phyloP scores from a whole-genome alignment of 108 stramenopile species.

The Aurantiochytrium sp. region DNA sequence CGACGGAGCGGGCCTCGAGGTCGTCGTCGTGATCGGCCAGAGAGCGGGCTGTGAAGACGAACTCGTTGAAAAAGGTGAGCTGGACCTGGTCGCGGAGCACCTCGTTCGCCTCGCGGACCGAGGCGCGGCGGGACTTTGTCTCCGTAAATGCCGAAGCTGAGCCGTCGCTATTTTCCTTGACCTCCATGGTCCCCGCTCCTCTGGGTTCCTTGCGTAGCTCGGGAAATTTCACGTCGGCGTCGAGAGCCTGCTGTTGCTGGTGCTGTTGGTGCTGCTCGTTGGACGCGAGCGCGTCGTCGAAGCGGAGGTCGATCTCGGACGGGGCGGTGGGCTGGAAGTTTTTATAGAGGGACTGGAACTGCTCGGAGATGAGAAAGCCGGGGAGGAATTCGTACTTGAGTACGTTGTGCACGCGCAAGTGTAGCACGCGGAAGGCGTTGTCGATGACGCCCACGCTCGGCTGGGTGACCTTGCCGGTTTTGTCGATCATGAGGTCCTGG shows the following conservation, averaged over 20 bases:
- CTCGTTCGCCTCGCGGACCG: background rate
- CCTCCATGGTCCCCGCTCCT: background rate
- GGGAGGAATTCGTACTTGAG: conserved; percentile 10
- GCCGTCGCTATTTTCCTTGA: background rate
- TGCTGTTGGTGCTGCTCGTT: background rate
- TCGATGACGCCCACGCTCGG: background rate
- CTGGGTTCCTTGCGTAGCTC: background rate
- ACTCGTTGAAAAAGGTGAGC: background rate
- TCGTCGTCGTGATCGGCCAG: background rate
- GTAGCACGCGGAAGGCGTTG: background rate
- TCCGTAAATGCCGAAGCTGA: background rate
- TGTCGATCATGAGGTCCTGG: background rate
- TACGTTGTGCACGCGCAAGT: background rate
- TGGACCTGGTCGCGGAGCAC: background rate
- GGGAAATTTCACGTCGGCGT: too few relatives aligned
- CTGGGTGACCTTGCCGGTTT: background rate
- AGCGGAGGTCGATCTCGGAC: background rate
- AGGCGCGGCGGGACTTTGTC: background rate
- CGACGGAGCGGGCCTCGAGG: background rate
- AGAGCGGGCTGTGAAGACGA: background rate
- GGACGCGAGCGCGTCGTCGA: background rate
- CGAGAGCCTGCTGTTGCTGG: background rate
- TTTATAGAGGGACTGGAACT: background rate
- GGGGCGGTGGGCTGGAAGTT: background rate
- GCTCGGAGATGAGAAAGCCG: background rate